Percentiles rank a stretch among this genome's conserved stretches.
Evolutionary conservation across 169 alveolate genomes (phyloP).

Genomic region (Plasmodium falciparum): DNA sequence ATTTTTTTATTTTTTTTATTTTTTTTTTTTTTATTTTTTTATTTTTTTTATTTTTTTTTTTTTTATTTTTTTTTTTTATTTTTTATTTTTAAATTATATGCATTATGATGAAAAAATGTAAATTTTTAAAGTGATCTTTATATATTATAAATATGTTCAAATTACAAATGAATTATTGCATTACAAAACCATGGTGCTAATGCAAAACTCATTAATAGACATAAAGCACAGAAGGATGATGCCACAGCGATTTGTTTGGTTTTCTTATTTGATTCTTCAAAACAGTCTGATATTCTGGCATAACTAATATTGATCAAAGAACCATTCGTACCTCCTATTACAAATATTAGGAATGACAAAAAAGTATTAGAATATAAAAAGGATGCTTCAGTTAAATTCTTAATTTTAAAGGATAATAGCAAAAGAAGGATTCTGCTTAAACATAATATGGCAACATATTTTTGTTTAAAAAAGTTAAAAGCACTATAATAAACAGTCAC

Average conservation of each 20-base stretch:
- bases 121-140: too few species aligned
- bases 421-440: conserved; percentile 17
- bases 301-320: conserved; percentile 34
- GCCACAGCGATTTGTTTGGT: conserved; percentile 39
- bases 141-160: background rate
- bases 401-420: conserved; percentile 13
- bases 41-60: too few species aligned
- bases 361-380: conserved; percentile 22
- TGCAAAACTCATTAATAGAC: conserved; percentile 49
- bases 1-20: too few species aligned
- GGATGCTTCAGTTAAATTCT: conserved; percentile 3
- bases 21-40: background rate
- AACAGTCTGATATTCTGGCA: conserved; percentile 49
- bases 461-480: conserved; percentile 35
- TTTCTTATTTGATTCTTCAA: conserved; percentile 27
- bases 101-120: too few species aligned
- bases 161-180: conserved; percentile 15
- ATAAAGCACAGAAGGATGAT: conserved; percentile 64
- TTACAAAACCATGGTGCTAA: conserved; percentile 58
- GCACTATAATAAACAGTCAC: conserved; percentile 18
- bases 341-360: conserved; percentile 15
- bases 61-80: too few species aligned
- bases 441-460: conserved; percentile 21
- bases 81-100: background rate
- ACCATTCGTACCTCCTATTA: conserved; percentile 50